Base-by-base conservation (phyloP, 352 stramenopile species). In the Poterioochromonas sp. region DNA sequence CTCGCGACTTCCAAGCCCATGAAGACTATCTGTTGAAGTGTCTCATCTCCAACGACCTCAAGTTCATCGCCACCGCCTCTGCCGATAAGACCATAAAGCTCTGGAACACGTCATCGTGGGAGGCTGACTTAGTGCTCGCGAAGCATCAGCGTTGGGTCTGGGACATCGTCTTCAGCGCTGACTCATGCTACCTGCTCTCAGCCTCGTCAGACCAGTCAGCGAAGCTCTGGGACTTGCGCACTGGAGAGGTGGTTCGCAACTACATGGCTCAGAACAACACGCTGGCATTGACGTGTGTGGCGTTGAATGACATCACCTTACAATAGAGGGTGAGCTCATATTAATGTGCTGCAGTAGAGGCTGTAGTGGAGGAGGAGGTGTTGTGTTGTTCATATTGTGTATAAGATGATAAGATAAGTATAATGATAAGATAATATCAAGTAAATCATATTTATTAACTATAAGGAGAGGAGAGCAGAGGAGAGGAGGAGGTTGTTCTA, bases 181-280 rank as follows among this genome's bases (percentile, higher is more conserved):
- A 99, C 78, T 97, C 91, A 29, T 95, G 88, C 60, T 99, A 98
- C 83, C 85, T 99, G 49, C 93, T 98, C 29, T 98, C 94, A 0
- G 89, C 90, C 20, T 97, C 92, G 53, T 98, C 92, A 35, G 95
- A 99, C 84, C 87, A 96, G 58, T 96, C 87, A 41, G 93, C 94
- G 34, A 86, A 94, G n/a, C 86, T 99, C 37, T 99, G 94, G 94
- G 96, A 98, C 85, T 83, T 99, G 39, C 81, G 84, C 58, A 88
- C 80, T 40, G 88, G 88, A 43, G 83, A 86, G 26, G 86, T 90
- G 15, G 87, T 93, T 37, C 79, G 85, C 32, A 83, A 87, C 78
- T 94, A 94, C 82, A 84, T 85, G 60, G 88, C 88, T 43, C 87
- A 92, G 82, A 62, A 8, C 39, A 49, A 73, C 8, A 83, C 89